Base-by-base conservation (phyloP, 2,329 filamentous ascomycete genomes). In the Annulohypoxylon truncatum region DNA sequence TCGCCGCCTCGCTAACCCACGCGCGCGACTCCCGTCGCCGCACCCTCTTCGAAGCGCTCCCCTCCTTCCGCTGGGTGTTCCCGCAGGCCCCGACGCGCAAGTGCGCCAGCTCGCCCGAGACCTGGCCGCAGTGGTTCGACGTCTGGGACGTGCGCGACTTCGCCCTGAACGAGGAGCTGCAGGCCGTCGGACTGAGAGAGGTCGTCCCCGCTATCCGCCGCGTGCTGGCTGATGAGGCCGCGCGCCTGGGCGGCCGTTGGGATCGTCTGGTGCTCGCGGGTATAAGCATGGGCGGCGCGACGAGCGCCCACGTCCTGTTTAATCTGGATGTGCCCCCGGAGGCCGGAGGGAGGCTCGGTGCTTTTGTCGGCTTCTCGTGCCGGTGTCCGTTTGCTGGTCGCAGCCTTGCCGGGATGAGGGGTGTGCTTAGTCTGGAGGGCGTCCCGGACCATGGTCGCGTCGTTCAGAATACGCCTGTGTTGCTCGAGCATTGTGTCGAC, bases 41-140 rank as follows among this genome's bases (percentile, higher is more conserved):
- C 44, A 78, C 74, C 2, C 78, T 85, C 0, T 50, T 69, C 22
- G 76, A 81, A 1, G 69, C 70, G 3, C 81, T 84, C 22, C 82
- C 84, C 0, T 78, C 79, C 6, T 78, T 84, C 71, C 79, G 81
- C 35, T 85, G 82, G 80, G 82, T 85, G 8, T 84, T 85, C 50
- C 83, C 84, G 4, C 77, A 79, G 50, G 80, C 83, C 1, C 79
- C 78, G 5, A 33, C 73, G 46, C 73, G 75, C 52, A 38, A 73
- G 48, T 68, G 73, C 44, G 76, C 78, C 50, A 53, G 62, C 61
- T 26, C 62, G 47, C 69, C 72, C 47, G 72, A 76, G 10, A 70
- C 69, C 2, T 69, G 69, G 60, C 77, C 79, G 12, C 82, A 84
- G 69, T 87, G 83, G 84, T 87, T 86, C 72, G 83, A 87, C 68